These are phyloP conservation scores for Calonectria crousiana DNA, from an alignment of 2,329 filamentous ascomycete species.

Conservation along the genomic window DNA sequence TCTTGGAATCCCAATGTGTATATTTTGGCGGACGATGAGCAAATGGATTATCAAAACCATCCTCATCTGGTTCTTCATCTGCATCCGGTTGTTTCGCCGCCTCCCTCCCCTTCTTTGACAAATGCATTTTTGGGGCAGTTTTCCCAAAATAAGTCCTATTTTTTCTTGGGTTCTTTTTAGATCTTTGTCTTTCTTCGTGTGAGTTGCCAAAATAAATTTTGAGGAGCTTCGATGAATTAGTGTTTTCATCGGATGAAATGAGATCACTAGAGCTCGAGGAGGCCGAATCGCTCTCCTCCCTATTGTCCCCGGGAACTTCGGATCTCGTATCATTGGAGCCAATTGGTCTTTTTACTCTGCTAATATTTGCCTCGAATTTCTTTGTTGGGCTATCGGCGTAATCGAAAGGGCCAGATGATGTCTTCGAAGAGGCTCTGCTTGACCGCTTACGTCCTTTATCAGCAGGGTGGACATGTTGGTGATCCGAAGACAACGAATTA, in stretches of 20 bases:
- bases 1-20: background rate
- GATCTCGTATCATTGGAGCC: background rate
- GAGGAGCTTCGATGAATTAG: background rate
- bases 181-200: background rate
- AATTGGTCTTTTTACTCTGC: background rate
- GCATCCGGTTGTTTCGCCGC: background rate
- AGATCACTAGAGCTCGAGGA: background rate
- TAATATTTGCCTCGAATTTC: background rate
- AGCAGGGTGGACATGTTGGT: background rate
- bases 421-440: background rate
- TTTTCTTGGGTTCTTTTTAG: background rate
- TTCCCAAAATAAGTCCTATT: background rate
- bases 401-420: background rate
- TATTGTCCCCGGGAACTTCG: background rate
- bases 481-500: background rate
- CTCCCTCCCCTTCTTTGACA: background rate
- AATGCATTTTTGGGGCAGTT: background rate
- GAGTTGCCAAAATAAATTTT: background rate
- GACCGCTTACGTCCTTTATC: background rate
- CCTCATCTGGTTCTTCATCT: background rate
- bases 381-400: background rate
- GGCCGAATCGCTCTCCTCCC: background rate
- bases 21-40: background rate
- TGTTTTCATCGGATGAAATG: background rate
- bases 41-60: background rate